phyloP scores from a whole-genome alignment of 345 rosid species.

The Conringia planisiliqua region DNA sequence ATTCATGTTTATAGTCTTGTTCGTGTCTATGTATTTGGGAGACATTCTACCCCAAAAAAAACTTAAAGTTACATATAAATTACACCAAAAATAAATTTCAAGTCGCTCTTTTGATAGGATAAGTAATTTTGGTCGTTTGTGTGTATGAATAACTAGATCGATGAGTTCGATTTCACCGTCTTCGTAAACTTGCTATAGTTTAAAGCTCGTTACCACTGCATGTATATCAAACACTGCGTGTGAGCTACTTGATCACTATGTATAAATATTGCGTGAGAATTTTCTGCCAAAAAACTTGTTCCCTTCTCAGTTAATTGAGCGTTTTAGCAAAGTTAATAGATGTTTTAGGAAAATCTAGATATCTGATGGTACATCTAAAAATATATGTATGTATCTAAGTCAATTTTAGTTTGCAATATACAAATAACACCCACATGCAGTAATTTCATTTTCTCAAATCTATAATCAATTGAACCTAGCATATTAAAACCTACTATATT shows the following conservation, averaged over 20 bases:
- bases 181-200: background rate
- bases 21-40: background rate
- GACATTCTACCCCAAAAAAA: conserved; percentile 6
- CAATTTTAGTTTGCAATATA: background rate
- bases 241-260: background rate
- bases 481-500: too few relatives aligned
- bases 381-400: background rate
- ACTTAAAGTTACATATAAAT: background rate
- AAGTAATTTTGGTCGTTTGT: too few relatives aligned
- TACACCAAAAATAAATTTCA: background rate
- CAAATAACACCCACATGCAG: background rate
- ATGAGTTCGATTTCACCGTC: too few relatives aligned
- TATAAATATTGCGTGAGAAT: background rate
- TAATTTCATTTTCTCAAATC: too few relatives aligned
- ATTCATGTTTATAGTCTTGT: background rate
- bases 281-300: background rate
- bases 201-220: background rate
- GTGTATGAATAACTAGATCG: too few relatives aligned
- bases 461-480: too few relatives aligned
- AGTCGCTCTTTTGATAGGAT: too few relatives aligned
- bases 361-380: background rate
- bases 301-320: background rate
- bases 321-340: background rate
- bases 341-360: background rate
- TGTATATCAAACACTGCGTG: background rate